phyloP scores from a whole-genome alignment of 352 stramenopile species.

The Pythium rishiriense region DNA sequence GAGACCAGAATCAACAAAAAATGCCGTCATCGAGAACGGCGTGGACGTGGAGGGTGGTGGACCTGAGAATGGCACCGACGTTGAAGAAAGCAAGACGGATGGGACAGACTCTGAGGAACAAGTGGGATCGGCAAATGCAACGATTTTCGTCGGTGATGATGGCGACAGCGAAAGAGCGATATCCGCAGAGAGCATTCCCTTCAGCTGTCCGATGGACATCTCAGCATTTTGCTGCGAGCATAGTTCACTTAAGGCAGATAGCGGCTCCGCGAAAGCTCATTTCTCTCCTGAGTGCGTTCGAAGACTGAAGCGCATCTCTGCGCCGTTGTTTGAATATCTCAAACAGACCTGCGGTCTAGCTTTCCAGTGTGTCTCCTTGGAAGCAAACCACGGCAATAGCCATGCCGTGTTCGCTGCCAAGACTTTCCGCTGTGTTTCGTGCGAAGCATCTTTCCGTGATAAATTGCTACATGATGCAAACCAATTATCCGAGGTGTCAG shows the following conservation, averaged over 20 bases:
- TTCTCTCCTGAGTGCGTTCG: slow-evolving; percentile 56
- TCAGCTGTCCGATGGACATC: slow-evolving; percentile 52
- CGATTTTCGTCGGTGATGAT: slow-evolving; percentile 10
- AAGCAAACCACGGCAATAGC: background rate
- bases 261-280: slow-evolving; percentile 3
- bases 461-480: slow-evolving; percentile 58
- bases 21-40: background rate
- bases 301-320: slow-evolving; percentile 67
- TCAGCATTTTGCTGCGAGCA: slow-evolving; percentile 51
- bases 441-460: slow-evolving; percentile 48
- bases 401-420: slow-evolving; percentile 39
- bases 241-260: slow-evolving; percentile 12
- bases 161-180: background rate
- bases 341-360: slow-evolving; percentile 36
- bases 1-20: background rate
- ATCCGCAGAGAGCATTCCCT: slow-evolving; percentile 49
- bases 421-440: slow-evolving; percentile 48
- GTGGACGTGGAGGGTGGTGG: background rate
- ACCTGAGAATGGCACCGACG: background rate
- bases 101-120: slow-evolving; percentile 4
- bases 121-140: background rate
- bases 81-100: slow-evolving; percentile 15
- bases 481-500: slow-evolving; percentile 45
- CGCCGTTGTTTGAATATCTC: slow-evolving; percentile 46
- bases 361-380: slow-evolving; percentile 8